Base-by-base conservation (phyloP, 225 moss, liverwort and hornwort genomes). In the Pseudisothecium myosuroides region DNA sequence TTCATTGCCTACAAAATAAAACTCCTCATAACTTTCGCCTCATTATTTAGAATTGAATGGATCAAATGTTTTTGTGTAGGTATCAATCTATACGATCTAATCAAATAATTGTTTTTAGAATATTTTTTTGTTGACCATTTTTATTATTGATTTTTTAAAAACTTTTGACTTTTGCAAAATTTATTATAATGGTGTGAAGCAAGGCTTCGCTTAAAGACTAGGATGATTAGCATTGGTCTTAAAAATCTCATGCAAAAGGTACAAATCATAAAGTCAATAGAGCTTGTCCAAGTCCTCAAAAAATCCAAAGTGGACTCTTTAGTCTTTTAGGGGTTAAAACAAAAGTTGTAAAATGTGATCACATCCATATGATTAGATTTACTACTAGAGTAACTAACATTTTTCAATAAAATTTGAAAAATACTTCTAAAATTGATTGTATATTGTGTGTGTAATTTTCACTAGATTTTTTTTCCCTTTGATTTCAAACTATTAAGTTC, bases 221-320 rank as follows among this genome's bases (percentile, higher is more conserved):
- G 24, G 7, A 62, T 47, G 17, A 72, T 72, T 43, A 14, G 47
- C 6, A 29, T 74, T 17, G 17, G 29, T 47, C 18, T 47, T 47
- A 4, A 74, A 73, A 45, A 29, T 29, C 29, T 74, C 17, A 18
- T 47, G 29, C 17, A 74, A 47, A 47, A 28, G 11, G 2, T 6
- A 45, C 45, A 73, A 73, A 31, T 74, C 31, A 47, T 18, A 10
- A 47, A 31, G 18, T 47, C 74, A 10, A 47, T 29, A 18, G 17
- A 45, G 3, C 4, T 45, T 73, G 10, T 13, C 0, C 1, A 3
- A 74, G 2, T 18, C 43, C 0, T 18, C 29, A 18, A 31, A 45
- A 68, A 29, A 29, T 2, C 1, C 18, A 29, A 74, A 29, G 28
- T 73, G 3, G 3, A 0, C 12, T 29, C 6, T 2, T 29, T 17